These are phyloP conservation scores for Paramecium sexaurelia DNA, from an alignment of 73 alveolate genomes.

Conservation along the genomic window DNA sequence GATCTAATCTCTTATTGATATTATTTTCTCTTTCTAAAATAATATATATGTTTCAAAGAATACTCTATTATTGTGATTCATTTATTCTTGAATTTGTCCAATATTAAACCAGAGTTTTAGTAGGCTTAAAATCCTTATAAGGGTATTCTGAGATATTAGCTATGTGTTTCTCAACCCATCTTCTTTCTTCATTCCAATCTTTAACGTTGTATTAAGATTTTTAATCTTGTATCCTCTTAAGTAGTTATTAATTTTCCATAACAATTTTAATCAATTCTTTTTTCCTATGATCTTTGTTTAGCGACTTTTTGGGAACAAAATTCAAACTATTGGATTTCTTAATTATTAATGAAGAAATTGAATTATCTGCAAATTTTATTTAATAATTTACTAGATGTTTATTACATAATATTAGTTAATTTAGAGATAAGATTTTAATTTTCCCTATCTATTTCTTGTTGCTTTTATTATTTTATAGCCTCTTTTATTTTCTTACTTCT, in stretches of 20 bases:
- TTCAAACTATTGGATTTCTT: neutral
- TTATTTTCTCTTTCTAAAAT: neutral
- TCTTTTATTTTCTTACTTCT: conserved; percentile 9
- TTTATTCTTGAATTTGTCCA: conserved; percentile 27
- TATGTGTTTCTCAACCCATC: conserved; percentile 42
- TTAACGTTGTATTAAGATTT: conserved; percentile 33
- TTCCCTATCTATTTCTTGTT: conserved; percentile 28
- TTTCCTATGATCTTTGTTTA: conserved; percentile 38
- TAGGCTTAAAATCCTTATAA: conserved; percentile 44
- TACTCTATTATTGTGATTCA: neutral
- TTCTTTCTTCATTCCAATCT: conserved; percentile 46
- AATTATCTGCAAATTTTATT: neutral
- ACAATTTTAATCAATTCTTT: conserved; percentile 28
- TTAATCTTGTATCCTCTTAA: conserved; percentile 7
- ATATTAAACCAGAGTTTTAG: conserved; percentile 20
- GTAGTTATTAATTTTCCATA: conserved; percentile 33
- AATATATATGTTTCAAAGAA: neutral
- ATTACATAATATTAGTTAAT: neutral
- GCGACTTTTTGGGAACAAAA: neutral
- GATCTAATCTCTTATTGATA: neutral
- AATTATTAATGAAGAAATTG: neutral
- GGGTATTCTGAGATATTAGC: conserved; percentile 46
- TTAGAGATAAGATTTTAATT: neutral
- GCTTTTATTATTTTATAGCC: neutral
- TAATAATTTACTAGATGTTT: neutral